phyloP scores from a whole-genome alignment of 306 rosid genomes.

The Lithocarpus polystachyus region DNA sequence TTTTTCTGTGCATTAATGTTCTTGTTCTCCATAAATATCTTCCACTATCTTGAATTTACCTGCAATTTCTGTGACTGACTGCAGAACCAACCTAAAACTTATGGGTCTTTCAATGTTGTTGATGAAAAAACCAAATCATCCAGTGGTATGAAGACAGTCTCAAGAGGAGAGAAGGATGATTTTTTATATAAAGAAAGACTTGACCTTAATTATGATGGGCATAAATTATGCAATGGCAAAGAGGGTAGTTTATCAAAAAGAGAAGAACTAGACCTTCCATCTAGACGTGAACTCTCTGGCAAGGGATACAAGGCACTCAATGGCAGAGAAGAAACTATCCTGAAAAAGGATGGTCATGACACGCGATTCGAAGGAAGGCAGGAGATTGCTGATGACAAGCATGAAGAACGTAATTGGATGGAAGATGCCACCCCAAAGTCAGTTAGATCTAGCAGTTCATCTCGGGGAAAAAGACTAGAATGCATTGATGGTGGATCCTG shows the following conservation, averaged over 20 bases:
- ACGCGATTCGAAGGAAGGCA: slow-evolving; percentile 38
- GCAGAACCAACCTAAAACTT: slow-evolving; percentile 57
- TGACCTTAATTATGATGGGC: slow-evolving; percentile 21
- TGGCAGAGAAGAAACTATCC: slow-evolving; percentile 35
- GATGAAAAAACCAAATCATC: slow-evolving; percentile 29
- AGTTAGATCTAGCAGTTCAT: slow-evolving; percentile 40
- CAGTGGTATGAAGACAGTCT: slow-evolving; percentile 34
- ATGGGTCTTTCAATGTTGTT: slow-evolving; percentile 23
- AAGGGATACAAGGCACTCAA: slow-evolving; percentile 37
- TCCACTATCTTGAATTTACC: slow-evolving; percentile 14
- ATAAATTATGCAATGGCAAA: slow-evolving; percentile 36
- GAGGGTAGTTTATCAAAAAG: slow-evolving; percentile 39
- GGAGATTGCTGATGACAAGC: slow-evolving; percentile 35
- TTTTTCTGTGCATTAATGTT: slow-evolving; percentile 3
- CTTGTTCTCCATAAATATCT: slow-evolving; percentile 1
- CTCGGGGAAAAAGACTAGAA: slow-evolving; percentile 45
- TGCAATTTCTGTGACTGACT: slow-evolving; percentile 26
- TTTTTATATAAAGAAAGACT: slow-evolving; percentile 19
- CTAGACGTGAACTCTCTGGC: slow-evolving; percentile 37
- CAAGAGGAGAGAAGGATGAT: slow-evolving; percentile 30
- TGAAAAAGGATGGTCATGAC: slow-evolving; percentile 37
- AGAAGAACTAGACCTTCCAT: slow-evolving; percentile 35
- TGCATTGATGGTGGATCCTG: slow-evolving; percentile 38
- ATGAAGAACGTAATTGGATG: slow-evolving; percentile 37
- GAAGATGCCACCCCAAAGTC: slow-evolving; percentile 42